These are phyloP conservation scores for Aspergillus heteromorphus DNA, from an alignment of 495 filamentous ascomycete genomes.

Conservation along the genomic window DNA sequence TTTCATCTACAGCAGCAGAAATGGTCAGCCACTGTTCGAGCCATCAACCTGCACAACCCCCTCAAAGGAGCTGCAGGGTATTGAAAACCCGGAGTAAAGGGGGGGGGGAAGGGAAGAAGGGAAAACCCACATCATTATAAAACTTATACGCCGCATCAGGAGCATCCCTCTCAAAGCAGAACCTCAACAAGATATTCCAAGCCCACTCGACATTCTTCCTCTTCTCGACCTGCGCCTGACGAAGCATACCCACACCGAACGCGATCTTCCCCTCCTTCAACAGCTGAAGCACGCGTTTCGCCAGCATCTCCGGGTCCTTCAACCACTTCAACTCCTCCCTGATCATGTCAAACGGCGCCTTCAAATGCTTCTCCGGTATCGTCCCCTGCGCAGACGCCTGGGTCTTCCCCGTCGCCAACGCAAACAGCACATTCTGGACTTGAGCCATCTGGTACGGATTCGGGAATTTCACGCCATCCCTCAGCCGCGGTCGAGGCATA, in stretches of 20 bases:
- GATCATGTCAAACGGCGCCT: conserved; percentile 13
- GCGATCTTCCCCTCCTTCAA: conserved; percentile 50
- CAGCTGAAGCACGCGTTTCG: conserved; percentile 54
- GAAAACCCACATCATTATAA: conserved; percentile 68
- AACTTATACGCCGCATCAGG: conserved; percentile 62
- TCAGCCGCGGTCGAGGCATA: no score
- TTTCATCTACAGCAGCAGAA: conserved; percentile 76
- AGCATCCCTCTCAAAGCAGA: conserved; percentile 42
- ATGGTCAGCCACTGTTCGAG: conserved; percentile 6
- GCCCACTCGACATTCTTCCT: conserved; percentile 59
- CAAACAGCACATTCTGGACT: no score
- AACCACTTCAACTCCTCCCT: conserved; percentile 56
- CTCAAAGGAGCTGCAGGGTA: no score
- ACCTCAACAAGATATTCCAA: conserved; percentile 75
- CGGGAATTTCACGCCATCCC: no score
- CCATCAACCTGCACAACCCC: no score
- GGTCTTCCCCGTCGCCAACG: no score
- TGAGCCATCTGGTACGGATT: no score
- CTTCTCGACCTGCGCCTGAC: conserved; percentile 52
- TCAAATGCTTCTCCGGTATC: neutral
- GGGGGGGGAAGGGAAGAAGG: neutral
- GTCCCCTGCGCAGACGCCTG: no score
- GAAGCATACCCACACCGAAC: conserved; percentile 62
- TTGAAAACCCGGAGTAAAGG: no score
- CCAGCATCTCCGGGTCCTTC: conserved; percentile 61